A percentile compares a stretch with the other conserved stretches of the same genome.
Conservation (phyloP, 208 protist species). For the Leishmania gerbilli region DNA sequence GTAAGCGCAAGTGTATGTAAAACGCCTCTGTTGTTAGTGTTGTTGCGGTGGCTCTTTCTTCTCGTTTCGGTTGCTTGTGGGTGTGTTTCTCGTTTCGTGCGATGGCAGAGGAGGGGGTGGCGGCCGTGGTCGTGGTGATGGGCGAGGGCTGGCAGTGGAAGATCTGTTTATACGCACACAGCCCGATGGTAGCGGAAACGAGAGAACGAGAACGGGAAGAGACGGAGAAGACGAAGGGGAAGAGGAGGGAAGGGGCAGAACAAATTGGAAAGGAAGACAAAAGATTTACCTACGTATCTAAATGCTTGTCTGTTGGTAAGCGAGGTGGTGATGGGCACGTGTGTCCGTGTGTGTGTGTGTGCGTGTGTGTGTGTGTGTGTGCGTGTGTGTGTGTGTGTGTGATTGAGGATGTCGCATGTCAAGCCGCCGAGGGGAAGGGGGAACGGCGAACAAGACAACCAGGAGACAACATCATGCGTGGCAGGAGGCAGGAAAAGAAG, state of each 20-base stretch:
- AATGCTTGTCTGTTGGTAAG: not conserved
- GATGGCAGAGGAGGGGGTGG: not conserved
- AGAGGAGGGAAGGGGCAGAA: not conserved
- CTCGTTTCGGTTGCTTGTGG: no score
- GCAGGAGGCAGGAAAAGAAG: not conserved
- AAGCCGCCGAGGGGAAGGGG: not conserved
- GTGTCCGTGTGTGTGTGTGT: not conserved
- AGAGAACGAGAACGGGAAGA: not conserved
- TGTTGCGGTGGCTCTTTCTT: not conserved
- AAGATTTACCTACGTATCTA: not conserved
- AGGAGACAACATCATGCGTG: not conserved
- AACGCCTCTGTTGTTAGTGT: not conserved
- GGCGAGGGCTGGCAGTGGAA: not conserved
- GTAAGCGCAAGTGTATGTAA: not conserved
- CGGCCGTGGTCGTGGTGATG: not conserved
- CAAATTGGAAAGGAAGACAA: not conserved
- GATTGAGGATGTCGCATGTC: not conserved
- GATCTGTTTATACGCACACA: not conserved
- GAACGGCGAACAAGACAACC: not conserved
- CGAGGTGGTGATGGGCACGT: not conserved
- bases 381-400: not conserved
- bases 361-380: constrained; percentile 7
- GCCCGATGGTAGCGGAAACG: not conserved
- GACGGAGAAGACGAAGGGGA: not conserved
- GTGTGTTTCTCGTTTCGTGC: not conserved